Evolutionary conservation across 1,284 basidiomycete species (phyloP), one percentile per base, ranked within the genome.

Genomic region (Megacollybia platyphylla): DNA sequence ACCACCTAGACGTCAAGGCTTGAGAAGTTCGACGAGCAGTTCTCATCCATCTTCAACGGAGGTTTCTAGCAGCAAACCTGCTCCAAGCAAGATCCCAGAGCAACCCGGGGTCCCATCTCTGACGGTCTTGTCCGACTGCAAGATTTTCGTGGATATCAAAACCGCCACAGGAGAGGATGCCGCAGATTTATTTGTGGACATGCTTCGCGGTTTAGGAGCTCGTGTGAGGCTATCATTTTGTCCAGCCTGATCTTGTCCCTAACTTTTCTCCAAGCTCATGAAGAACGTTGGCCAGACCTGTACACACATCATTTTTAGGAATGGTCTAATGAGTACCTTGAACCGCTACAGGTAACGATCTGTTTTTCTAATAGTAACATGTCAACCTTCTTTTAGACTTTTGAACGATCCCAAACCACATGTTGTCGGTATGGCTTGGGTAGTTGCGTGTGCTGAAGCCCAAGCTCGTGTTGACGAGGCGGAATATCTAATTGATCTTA

Each of bases 241-340:
- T 20, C 43, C 31, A 3, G 27, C 24, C 34, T 42, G 29, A 27
- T 15, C 30, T 24, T 28, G 24, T 18, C 40, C 40, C 17, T 37
- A 15, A 29, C 36, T 44, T 26, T 38, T 31, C 17, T 13, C 28
- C 9, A 48, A 84, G 80, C 70, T 81, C 20, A 59, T 80, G 49
- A 61, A 65, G 29, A 67, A 76, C 17, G 73, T 80, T 2, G 79
- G 79, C n/a, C 73, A 83, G 61, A 81, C 73, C 4, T 85, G 86
- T 52, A 94, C 91, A 0, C 92, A 96, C 58, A 79, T 96, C 46
- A 76, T 97, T 11, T 96, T 76, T 62, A 96, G 94, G 68, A 84
- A 87, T 45, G 92, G 92, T 1, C 61, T 78, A 41, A 72, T 76
- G 50, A 80, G 83, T 40, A 96, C 91, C 1, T 54, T 90, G 15